A percentile compares a stretch with the other conserved stretches of the same genome.
These are phyloP conservation scores for Podospora fimiseda DNA, from an alignment of 495 filamentous ascomycete genomes.

Conservation along the genomic window DNA sequence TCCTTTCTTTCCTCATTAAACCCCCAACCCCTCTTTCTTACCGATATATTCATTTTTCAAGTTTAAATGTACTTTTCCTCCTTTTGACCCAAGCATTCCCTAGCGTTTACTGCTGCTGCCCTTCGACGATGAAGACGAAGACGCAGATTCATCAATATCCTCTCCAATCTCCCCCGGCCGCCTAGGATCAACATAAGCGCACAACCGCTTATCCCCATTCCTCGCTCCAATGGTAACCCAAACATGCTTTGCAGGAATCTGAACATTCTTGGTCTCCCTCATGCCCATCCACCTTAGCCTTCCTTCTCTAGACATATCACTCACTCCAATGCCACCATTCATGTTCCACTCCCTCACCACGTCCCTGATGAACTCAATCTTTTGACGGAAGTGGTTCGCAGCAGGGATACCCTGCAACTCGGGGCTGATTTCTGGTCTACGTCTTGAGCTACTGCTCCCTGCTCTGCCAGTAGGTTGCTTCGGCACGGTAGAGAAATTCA, in stretches of 20 bases:
- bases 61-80: too few species aligned
- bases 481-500: constrained; percentile 43
- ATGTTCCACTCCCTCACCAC: constrained; percentile 68
- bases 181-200: constrained; percentile 46
- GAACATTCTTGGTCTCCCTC: constrained; percentile 55
- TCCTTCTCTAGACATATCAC: constrained; percentile 40
- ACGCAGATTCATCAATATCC: constrained; percentile 39
- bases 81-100: too few species aligned
- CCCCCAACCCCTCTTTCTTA: too few species aligned
- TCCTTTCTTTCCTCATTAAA: too few species aligned
- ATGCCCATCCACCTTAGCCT: constrained; percentile 63
- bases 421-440: constrained; percentile 49
- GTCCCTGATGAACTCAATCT: constrained; percentile 67
- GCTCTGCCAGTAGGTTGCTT: constrained; percentile 39
- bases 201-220: constrained; percentile 57
- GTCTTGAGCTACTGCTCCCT: constrained; percentile 31
- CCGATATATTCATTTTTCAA: too few species aligned
- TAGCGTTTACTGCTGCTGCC: neutral
- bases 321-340: constrained; percentile 62
- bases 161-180: constrained; percentile 39
- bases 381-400: constrained; percentile 73
- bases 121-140: constrained; percentile 1
- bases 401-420: constrained; percentile 56
- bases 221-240: constrained; percentile 80
- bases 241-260: constrained; percentile 59